Evolutionary conservation across 768 basidiomycete species (phyloP), one percentile per base, ranked within the genome.

Genomic region (Filobasidium wieringae): DNA sequence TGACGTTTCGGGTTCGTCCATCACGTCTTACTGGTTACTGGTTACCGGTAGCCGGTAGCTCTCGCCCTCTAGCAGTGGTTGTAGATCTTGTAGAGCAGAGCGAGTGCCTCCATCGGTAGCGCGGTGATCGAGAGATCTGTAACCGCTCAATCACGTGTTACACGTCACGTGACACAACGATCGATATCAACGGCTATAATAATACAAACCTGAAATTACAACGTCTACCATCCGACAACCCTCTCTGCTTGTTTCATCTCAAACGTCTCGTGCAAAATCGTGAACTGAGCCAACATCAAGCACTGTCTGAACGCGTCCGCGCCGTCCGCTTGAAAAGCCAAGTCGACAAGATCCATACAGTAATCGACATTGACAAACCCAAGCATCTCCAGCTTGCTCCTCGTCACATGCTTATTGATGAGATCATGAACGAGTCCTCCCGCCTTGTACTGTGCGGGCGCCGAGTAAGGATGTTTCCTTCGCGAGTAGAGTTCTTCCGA

Each of bases 401-500:
- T 31, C 2, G 64, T 68, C 17, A 70, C 47, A 34, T 61, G 54
- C 22, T 51, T 47, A n/a, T 41, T 43, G 14, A 70, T 53, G 29
- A 65, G 43, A 7, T 36, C 37, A 31, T 68, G 62, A 11, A 70
- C 61, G 1, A 63, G 60, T 40, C 64, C 63, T 33, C 53, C 63
- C 12, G 51, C 30, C 15, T 55, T 40, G 37, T 63, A 66, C 17
- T 47, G 59, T 17, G 60, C 59, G 7, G 62, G 66, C 4, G 63
- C 66, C 27, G 63, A 53, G 55, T 66, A 63, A 5, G 68, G 58
- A 54, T 65, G 61, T 59, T 68, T 66, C 6, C 60, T 51, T 26
- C 63, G 54, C 15, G 57, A 58, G 29, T 68, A 67, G 5, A 70
- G 56, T 43, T 70, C 69, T 11, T 58, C 49, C 22, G 69, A 67